These are phyloP conservation scores for Oryza longistaminata DNA, from an alignment of 176 grass and related monocot species.

Conservation along the genomic window DNA sequence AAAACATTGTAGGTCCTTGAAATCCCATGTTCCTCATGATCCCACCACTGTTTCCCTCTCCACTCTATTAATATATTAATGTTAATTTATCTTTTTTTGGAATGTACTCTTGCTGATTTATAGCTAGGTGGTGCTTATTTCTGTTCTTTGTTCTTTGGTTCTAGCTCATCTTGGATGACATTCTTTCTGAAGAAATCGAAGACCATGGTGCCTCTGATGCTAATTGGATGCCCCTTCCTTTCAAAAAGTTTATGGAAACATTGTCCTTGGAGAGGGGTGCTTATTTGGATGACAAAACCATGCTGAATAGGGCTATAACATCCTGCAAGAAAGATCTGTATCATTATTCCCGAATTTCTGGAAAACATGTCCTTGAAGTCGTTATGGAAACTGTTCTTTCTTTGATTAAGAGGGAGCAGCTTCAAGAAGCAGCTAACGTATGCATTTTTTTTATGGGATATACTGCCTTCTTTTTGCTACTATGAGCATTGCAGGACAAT, in stretches of 20 bases:
- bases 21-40: neutral
- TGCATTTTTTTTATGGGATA: conserved; percentile 45
- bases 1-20: conserved; percentile 10
- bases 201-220: conserved; percentile 53
- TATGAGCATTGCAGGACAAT: conserved; percentile 33
- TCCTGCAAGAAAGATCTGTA: conserved; percentile 89
- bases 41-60: neutral
- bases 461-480: neutral
- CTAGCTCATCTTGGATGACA: conserved; percentile 69
- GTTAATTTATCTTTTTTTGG: conserved; percentile 2
- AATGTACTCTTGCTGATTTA: conserved; percentile 26
- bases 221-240: conserved; percentile 64
- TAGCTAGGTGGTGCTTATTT: conserved; percentile 41
- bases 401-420: conserved; percentile 71
- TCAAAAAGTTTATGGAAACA: conserved; percentile 84
- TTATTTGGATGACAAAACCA: conserved; percentile 36
- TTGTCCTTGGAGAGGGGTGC: conserved; percentile 39
- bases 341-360: conserved; percentile 75
- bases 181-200: conserved; percentile 82
- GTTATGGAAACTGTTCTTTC: conserved; percentile 79
- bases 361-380: conserved; percentile 80
- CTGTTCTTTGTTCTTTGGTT: conserved; percentile 10
- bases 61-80: conserved; percentile 19
- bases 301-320: conserved; percentile 38
- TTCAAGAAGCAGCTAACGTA: conserved; percentile 87